Evolutionary conservation across 2,329 filamentous ascomycete genomes (phyloP).

Genomic region (Colletotrichum tanaceti): DNA sequence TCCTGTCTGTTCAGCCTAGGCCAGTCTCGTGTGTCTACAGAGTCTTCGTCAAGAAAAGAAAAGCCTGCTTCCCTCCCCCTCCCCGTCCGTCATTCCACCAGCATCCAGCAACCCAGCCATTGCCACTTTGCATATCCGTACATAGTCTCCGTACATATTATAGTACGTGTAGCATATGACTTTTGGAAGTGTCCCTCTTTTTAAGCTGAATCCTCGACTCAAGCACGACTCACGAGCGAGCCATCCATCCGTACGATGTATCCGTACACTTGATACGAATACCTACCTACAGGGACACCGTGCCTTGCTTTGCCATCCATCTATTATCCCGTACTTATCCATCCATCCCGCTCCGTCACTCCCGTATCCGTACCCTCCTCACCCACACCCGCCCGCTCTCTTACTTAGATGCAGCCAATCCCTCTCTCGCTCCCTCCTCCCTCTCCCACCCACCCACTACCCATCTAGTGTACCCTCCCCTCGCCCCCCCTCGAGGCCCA

Average conservation of each 20-base stretch:
- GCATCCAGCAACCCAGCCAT: conserved; percentile 18
- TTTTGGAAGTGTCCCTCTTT: conserved; percentile 34
- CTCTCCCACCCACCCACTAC: too few species aligned
- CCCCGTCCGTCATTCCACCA: conserved; percentile 30
- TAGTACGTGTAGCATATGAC: too few species aligned
- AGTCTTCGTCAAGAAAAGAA: neutral
- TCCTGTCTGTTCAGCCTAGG: neutral
- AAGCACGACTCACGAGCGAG: neutral
- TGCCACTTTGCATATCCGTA: conserved; percentile 38
- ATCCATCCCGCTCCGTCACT: conserved; percentile 11
- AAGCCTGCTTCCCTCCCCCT: conserved; percentile 28
- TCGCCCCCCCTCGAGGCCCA: conserved; percentile 8
- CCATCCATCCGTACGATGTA: too few species aligned
- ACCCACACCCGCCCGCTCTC: conserved; percentile 27
- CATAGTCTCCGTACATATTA: too few species aligned
- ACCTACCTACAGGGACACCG: too few species aligned
- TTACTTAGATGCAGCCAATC: conserved; percentile 12
- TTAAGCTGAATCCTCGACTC: conserved; percentile 3
- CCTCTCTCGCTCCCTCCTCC: neutral
- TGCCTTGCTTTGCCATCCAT: conserved; percentile 17
- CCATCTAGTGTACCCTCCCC: too few species aligned
- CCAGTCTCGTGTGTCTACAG: conserved; percentile 11
- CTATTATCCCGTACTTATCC: too few species aligned
- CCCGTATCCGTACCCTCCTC: conserved; percentile 5
- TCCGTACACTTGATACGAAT: too few species aligned